Conservation (phyloP, 257 asterid genomes). For the Agastache rugosa region DNA sequence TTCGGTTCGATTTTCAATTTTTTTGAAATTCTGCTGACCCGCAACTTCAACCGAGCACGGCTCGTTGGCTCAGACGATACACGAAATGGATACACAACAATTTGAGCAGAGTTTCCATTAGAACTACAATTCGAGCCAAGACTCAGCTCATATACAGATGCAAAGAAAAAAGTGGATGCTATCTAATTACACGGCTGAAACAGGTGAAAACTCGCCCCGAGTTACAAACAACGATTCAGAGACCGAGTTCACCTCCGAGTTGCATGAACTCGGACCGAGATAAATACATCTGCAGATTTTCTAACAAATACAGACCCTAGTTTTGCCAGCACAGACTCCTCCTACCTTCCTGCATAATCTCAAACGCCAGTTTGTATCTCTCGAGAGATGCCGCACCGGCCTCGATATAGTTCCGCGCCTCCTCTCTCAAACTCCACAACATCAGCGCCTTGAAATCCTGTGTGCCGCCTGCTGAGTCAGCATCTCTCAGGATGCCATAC, state of each 20-base stretch:
- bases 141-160: constrained; percentile 29
- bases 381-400: constrained; percentile 83
- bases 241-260: neutral
- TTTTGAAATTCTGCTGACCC: neutral
- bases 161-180: constrained; percentile 21
- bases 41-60: neutral
- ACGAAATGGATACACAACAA: constrained; percentile 28
- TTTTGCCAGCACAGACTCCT: constrained; percentile 86
- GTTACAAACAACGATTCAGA: constrained; percentile 28
- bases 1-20: neutral
- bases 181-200: constrained; percentile 44
- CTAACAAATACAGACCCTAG: constrained; percentile 44
- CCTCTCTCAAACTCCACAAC: constrained; percentile 93
- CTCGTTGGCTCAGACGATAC: too few relatives aligned
- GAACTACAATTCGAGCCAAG: constrained; percentile 27
- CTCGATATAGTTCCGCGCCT: constrained; percentile 74
- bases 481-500: constrained; percentile 71
- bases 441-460: constrained; percentile 79
- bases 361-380: constrained; percentile 85
- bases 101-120: constrained; percentile 27
- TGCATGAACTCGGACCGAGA: constrained; percentile 25
- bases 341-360: constrained; percentile 93
- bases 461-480: constrained; percentile 71
- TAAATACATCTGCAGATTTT: constrained; percentile 14
- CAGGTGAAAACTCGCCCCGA: constrained; percentile 33